Percentiles rank a stretch among this genome's conserved stretches.
phyloP scores from a whole-genome alignment of 108 stramenopile species.

The Pinguiococcus pyrenoidosus region DNA sequence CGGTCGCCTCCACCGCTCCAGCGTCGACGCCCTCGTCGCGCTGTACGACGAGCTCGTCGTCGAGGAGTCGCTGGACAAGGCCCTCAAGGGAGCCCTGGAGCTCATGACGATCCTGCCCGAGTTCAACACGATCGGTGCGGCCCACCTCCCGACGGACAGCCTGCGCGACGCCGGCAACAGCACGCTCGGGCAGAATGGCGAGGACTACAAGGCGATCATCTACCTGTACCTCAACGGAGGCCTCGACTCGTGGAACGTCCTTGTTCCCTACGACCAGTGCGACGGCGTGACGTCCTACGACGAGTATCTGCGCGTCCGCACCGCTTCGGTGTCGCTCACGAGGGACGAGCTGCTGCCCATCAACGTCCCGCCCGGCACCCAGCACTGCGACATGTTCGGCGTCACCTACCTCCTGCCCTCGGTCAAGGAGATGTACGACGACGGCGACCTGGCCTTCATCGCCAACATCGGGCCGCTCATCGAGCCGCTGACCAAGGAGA shows the following conservation, averaged over 20 bases:
- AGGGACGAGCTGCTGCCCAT: slow-evolving; percentile 1
- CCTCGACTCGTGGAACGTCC: slow-evolving; percentile 44
- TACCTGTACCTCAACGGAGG: slow-evolving; percentile 45
- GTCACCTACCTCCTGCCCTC: slow-evolving; percentile 21
- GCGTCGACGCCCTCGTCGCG: slow-evolving; percentile 26
- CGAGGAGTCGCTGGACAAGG: slow-evolving; percentile 13
- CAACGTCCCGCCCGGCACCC: slow-evolving; percentile 19
- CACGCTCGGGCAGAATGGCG: no score
- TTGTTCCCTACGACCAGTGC: slow-evolving; percentile 40
- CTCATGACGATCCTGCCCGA: slow-evolving; percentile 25
- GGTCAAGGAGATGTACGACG: slow-evolving; percentile 42
- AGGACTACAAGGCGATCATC: slow-evolving; percentile 51
- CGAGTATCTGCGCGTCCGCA: slow-evolving; percentile 28
- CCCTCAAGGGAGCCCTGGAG: neutral
- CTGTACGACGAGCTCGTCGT: slow-evolving; percentile 1
- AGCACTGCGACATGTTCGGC: slow-evolving; percentile 34
- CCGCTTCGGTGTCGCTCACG: no score
- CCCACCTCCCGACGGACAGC: no score
- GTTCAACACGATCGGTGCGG: no score
- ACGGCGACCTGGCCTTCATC: slow-evolving; percentile 45
- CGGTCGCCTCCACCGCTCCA: slow-evolving; percentile 36
- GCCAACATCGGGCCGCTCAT: slow-evolving; percentile 52
- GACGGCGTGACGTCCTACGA: slow-evolving; percentile 4
- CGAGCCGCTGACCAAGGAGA: slow-evolving; percentile 29
- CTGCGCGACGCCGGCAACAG: no score